Conservation (phyloP, 83 land plant species). For the Picea abies region DNA sequence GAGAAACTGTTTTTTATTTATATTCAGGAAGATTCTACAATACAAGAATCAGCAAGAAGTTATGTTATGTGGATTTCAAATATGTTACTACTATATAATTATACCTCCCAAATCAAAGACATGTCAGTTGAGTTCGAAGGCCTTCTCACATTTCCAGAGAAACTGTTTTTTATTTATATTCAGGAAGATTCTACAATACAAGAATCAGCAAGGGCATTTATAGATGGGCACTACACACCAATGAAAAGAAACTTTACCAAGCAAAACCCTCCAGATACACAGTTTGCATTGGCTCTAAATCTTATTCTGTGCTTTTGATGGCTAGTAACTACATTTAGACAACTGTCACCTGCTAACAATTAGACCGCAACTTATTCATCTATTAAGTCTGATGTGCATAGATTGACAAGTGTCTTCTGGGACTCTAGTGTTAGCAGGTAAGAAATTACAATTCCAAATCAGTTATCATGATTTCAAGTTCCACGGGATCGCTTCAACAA, state of each 20-base stretch:
- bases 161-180: not conserved
- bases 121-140: not conserved
- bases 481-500: not conserved
- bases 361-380: not conserved
- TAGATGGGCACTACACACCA: not conserved
- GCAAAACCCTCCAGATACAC: not conserved
- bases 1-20: not conserved
- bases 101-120: not conserved
- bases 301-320: not conserved
- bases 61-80: not conserved
- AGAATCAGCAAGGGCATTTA: not conserved
- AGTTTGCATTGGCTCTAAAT: not conserved
- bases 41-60: not conserved
- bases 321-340: not conserved
- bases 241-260: not conserved
- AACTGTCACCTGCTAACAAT: not conserved
- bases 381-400: not conserved
- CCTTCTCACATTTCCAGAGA: not conserved
- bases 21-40: not conserved
- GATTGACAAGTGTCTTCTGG: too few relatives aligned
- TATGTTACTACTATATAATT: not conserved
- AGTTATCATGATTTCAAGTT: slow-evolving; percentile 1
- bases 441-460: not conserved
- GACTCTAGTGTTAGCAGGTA: not conserved
- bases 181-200: not conserved